These are phyloP conservation scores for Plectosphaerella plurivora DNA, from an alignment of 2,329 filamentous ascomycete species.

Conservation along the genomic window DNA sequence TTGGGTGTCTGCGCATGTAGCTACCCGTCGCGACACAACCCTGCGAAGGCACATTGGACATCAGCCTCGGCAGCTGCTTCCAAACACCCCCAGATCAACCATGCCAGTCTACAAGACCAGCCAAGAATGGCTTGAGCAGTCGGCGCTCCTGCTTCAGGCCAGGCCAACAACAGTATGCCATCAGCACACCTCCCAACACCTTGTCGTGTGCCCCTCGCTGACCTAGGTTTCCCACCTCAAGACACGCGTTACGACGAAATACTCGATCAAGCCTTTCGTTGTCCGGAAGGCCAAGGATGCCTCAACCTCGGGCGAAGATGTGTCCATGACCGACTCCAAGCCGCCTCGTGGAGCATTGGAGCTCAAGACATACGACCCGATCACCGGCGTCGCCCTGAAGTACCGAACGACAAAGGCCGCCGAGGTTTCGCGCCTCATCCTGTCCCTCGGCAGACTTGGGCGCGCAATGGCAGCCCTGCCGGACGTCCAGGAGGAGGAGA, in stretches of 20 bases:
- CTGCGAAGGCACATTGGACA: neutral
- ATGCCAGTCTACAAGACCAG: constrained; percentile 82
- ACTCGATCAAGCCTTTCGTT: constrained; percentile 60
- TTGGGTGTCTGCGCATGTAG: neutral
- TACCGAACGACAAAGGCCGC: constrained; percentile 88
- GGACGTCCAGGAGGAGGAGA: constrained; percentile 34
- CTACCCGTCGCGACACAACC: neutral
- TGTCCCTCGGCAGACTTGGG: constrained; percentile 71
- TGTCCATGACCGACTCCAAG: constrained; percentile 26
- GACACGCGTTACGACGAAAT: constrained; percentile 91
- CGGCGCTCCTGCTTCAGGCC: constrained; percentile 77
- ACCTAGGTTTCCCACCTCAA: constrained; percentile 27
- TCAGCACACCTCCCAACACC: neutral
- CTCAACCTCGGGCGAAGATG: constrained; percentile 15
- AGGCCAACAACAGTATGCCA: constrained; percentile 72
- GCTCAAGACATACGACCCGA: constrained; percentile 86
- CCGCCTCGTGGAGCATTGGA: constrained; percentile 66
- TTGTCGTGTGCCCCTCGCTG: neutral
- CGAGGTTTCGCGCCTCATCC: constrained; percentile 80
- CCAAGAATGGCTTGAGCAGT: constrained; percentile 90
- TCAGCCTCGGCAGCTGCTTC: neutral
- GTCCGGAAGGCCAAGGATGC: constrained; percentile 15
- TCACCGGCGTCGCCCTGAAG: constrained; percentile 77
- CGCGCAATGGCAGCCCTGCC: constrained; percentile 59
- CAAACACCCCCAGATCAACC: constrained; percentile 13